Percentiles rank a stretch among this genome's conserved stretches.
Evolutionary conservation across 345 rosid species (phyloP).

Genomic region (Physaria fendleri): DNA sequence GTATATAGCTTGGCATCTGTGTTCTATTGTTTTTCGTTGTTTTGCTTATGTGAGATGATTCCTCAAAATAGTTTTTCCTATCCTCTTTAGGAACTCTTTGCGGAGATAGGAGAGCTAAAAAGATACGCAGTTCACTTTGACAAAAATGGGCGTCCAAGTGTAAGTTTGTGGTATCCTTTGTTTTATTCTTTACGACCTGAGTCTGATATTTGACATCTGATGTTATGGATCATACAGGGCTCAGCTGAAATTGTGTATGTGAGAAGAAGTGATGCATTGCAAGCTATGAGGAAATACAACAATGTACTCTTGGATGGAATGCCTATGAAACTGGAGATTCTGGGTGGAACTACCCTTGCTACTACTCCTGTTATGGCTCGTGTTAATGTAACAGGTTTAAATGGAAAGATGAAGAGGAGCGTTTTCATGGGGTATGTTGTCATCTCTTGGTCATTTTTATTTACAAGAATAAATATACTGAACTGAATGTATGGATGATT

Average conservation of each 20-base stretch:
- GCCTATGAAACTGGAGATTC: conserved; percentile 84
- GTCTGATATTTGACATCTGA: background rate
- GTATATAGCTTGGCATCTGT: conserved; percentile 40
- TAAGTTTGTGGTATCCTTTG: conserved; percentile 49
- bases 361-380: conserved; percentile 59
- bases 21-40: too few species aligned
- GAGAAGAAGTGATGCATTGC: conserved; percentile 87
- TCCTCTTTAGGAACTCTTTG: conserved; percentile 96
- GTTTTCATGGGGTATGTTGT: conserved; percentile 57
- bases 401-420: conserved; percentile 76
- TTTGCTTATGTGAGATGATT: too few species aligned
- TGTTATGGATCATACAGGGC: conserved; percentile 40
- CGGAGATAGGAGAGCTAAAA: conserved; percentile 83
- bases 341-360: conserved; percentile 45
- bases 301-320: conserved; percentile 83
- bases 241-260: conserved; percentile 90
- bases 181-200: background rate
- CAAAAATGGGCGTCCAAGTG: conserved; percentile 70
- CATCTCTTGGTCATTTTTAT: background rate
- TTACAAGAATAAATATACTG: too few species aligned
- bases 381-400: conserved; percentile 54
- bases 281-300: conserved; percentile 81
- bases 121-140: conserved; percentile 85
- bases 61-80: too few species aligned
- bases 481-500: too few species aligned